phyloP scores from a whole-genome alignment of 2,329 filamentous ascomycete species.

The Fusarium pseudoanthophilum region DNA sequence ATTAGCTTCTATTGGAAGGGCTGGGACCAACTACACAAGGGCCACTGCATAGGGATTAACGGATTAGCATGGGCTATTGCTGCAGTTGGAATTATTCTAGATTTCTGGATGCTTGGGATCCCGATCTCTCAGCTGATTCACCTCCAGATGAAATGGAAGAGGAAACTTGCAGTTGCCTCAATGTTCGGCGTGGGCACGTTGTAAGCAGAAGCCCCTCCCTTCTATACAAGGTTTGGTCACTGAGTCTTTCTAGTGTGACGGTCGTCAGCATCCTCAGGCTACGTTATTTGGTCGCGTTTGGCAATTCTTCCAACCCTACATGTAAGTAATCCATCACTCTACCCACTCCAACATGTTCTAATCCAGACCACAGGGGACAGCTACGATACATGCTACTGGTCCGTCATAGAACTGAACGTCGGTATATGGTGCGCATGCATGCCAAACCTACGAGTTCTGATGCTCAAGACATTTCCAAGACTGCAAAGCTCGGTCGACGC shows the following conservation, averaged over 20 bases:
- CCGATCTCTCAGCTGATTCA: neutral
- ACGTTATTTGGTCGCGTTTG: constrained; percentile 4
- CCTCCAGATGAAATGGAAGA: constrained; percentile 15
- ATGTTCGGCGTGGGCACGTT: constrained; percentile 14
- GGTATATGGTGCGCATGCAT: constrained; percentile 10
- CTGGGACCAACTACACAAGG: constrained; percentile 4
- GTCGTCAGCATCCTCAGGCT: constrained; percentile 18
- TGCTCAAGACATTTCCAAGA: neutral
- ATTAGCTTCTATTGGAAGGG: constrained; percentile 20
- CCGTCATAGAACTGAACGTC: constrained; percentile 5
- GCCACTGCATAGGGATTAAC: constrained; percentile 11
- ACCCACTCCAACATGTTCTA: neutral
- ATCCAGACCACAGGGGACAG: neutral
- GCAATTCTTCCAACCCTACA: constrained; percentile 6
- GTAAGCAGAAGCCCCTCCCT: neutral
- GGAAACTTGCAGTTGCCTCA: neutral
- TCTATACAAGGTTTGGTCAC: fast-evolving
- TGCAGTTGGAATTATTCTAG: neutral
- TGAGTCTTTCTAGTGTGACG: neutral
- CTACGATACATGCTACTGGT: constrained; percentile 17
- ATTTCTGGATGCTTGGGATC: constrained; percentile 8
- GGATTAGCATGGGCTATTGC: constrained; percentile 20
- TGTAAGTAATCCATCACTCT: neutral
- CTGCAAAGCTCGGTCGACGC: neutral
- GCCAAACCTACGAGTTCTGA: neutral